A percentile compares a stretch with the other conserved stretches of the same genome.
Evolutionary conservation across 257 asterid genomes (phyloP).

Genomic region (Solanum commersonii): DNA sequence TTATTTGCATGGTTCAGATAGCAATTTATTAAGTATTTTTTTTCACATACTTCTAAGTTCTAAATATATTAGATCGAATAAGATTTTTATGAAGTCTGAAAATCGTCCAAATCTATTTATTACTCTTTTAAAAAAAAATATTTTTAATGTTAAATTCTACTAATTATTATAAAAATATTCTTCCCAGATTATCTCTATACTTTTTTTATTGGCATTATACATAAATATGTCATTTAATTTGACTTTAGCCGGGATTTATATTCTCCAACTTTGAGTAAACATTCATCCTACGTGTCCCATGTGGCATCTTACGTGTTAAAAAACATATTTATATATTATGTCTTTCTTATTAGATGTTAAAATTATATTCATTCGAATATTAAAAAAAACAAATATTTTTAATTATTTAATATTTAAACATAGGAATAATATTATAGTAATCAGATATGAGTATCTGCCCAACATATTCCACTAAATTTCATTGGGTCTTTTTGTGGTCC

Average conservation of each 20-base stretch:
- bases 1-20: not conserved
- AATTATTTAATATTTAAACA: not conserved
- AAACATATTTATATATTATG: no score
- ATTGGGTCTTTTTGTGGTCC: not conserved
- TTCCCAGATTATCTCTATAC: not conserved
- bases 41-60: not conserved
- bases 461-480: not conserved
- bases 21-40: not conserved
- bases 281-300: no score
- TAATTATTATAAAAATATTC: not conserved
- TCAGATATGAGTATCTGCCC: not conserved
- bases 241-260: no score
- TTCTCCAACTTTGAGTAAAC: no score
- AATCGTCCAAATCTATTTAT: not conserved
- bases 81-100: not conserved
- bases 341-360: not conserved
- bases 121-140: no score
- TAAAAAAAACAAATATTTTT: not conserved
- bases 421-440: not conserved
- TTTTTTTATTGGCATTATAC: not conserved
- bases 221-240: no score
- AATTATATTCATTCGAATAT: not conserved
- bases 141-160: not conserved
- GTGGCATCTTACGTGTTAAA: no score
- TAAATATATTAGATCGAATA: not conserved